Evolutionary conservation across 495 filamentous ascomycete species (phyloP).

Genomic region (Xylaria longipes): DNA sequence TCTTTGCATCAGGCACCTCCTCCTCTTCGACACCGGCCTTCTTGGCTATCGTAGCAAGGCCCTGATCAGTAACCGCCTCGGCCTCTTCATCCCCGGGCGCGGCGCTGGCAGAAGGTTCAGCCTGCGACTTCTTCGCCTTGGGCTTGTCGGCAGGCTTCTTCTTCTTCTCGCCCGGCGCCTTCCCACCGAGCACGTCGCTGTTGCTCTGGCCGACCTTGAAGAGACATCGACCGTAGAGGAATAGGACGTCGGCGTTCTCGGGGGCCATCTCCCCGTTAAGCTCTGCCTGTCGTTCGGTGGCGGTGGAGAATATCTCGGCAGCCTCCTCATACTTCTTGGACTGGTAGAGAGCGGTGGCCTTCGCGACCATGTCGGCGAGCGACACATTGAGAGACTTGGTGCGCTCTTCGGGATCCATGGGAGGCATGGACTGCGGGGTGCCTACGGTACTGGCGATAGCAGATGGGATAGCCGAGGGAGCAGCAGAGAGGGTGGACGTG

Average conservation of each 20-base stretch:
- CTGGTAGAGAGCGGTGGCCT: constrained; percentile 68
- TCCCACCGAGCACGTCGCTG: constrained; percentile 90
- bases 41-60: constrained; percentile 50
- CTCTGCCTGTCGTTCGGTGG: constrained; percentile 86
- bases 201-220: constrained; percentile 93
- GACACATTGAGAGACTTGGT: constrained; percentile 56
- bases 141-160: constrained; percentile 47
- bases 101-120: constrained; percentile 28
- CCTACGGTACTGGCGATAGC: constrained; percentile 32
- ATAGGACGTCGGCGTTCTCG: constrained; percentile 90
- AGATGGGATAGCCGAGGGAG: constrained; percentile 36
- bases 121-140: constrained; percentile 43
- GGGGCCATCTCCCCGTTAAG: constrained; percentile 90
- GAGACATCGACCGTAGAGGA: constrained; percentile 87
- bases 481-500: constrained; percentile 33
- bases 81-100: constrained; percentile 55
- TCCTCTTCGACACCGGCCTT: constrained; percentile 42
- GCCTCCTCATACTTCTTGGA: constrained; percentile 85
- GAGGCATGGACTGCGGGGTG: constrained; percentile 38
- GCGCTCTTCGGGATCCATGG: constrained; percentile 51
- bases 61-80: constrained; percentile 51
- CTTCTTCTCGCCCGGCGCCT: constrained; percentile 68
- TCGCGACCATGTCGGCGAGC: constrained; percentile 63
- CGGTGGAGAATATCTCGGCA: constrained; percentile 84
- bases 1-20: constrained; percentile 53